phyloP scores from a whole-genome alignment of 305 asterid genomes.

The Solanum hybrid region DNA sequence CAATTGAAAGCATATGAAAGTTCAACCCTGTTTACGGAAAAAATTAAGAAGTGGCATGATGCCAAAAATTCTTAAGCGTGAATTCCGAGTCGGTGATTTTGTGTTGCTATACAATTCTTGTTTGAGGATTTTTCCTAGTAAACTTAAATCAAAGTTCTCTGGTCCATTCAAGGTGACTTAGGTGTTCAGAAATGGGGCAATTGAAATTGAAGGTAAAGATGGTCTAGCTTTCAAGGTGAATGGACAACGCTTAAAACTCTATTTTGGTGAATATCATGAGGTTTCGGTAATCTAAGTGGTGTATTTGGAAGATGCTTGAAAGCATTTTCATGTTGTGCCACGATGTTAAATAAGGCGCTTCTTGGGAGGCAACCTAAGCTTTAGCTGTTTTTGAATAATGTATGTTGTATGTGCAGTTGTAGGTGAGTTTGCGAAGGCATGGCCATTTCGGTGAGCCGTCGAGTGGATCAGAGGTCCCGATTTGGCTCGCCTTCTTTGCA shows the following conservation, averaged over 20 bases:
- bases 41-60: background rate
- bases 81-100: too few relatives aligned
- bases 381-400: background rate
- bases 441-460: background rate
- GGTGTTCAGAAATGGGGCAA: too few relatives aligned
- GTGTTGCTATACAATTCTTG: too few relatives aligned
- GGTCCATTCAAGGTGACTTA: too few relatives aligned
- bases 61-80: background rate
- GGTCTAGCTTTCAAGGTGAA: too few relatives aligned
- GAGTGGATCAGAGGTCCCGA: background rate
- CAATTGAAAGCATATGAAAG: background rate
- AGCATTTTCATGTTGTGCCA: background rate
- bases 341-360: background rate
- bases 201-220: too few relatives aligned
- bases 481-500: background rate
- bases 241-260: too few relatives aligned
- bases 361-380: background rate
- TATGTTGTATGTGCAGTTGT: background rate
- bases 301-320: background rate
- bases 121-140: too few relatives aligned
- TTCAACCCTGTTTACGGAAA: background rate
- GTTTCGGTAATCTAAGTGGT: background rate
- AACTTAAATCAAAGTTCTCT: too few relatives aligned
- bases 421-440: background rate
- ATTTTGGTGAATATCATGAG: too few relatives aligned